Evolutionary conservation across 2,329 filamentous ascomycete species (phyloP), one percentile per base, ranked within the genome.

Genomic region (Ophiocordyceps camponoti-leonardi): DNA sequence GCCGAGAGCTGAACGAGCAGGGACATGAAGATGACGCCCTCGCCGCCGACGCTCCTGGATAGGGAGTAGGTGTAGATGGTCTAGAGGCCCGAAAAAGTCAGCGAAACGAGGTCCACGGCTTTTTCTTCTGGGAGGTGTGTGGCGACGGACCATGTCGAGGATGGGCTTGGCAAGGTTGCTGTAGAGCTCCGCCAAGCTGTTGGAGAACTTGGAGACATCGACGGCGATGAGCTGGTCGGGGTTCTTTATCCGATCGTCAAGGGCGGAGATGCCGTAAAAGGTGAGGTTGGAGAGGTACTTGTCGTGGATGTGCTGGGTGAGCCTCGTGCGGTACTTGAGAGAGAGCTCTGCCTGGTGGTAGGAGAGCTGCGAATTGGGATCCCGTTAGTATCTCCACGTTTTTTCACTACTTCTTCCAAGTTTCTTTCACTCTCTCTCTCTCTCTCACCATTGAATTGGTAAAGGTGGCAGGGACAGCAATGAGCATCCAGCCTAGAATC

Each of bases 171-270:
- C 92, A 35, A 98, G 68, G 59, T 96, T 96, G 50, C 88, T 94
- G 63, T 98, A 98, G 7, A 98, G 68, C 61, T 96, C 90, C 1
- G 92, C 90, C 49, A 96, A 66, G 54, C 86, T 94, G 61, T 94
- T 94, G 23, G 88, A 92, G 67, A 98, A 98, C 56, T 92, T 90
- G 49, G 88, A 84, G 11, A 98, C 86, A 60, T 98, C 92, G 26
- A 96, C 90, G 0, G 90, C 92, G 54, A 98, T 94, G 41, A 98
- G 75, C 65, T 98, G 92, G 59, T 98, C 92, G 3, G 92, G 86
- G 58, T 98, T 98, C 70, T 95, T 94, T 72, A 98, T 94, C 58
- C 92, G 79, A 60, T 98, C 92, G 56, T 98, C 92, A 33, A 98
- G 72, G 0, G 92, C 87, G 1, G 88, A 93, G 45, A 98, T 83